Evolutionary conservation across 1,284 basidiomycete genomes (phyloP).

Genomic region (Bjerkandera adusta): DNA sequence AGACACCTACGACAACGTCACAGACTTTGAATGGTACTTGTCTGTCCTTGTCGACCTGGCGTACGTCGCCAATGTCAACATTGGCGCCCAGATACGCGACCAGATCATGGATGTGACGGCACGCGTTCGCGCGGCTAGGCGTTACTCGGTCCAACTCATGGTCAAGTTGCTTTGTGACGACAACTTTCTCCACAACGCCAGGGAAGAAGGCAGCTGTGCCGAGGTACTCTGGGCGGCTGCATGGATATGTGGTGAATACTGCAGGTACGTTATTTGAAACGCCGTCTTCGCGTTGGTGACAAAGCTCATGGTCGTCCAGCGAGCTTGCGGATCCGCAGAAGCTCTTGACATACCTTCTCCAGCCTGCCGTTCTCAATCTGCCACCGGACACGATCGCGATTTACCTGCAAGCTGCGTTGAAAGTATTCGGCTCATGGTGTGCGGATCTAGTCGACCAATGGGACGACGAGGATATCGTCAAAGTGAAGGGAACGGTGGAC

Average conservation of each 20-base stretch:
- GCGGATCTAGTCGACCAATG: conserved; percentile 73
- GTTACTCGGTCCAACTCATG: conserved; percentile 82
- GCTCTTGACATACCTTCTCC: conserved; percentile 66
- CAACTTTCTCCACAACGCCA: conserved; percentile 58
- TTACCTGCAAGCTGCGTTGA: conserved; percentile 82
- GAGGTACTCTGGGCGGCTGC: conserved; percentile 91
- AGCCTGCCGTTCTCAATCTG: conserved; percentile 51
- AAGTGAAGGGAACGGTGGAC: conserved; percentile 61
- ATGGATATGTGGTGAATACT: conserved; percentile 95
- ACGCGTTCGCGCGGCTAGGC: conserved; percentile 74
- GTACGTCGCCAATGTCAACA: conserved; percentile 76
- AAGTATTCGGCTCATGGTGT: conserved; percentile 87
- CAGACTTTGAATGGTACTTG: conserved; percentile 96
- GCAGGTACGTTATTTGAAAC: conserved; percentile 51
- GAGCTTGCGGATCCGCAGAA: conserved; percentile 72
- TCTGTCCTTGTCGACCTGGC: conserved; percentile 90
- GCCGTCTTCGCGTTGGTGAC: not conserved
- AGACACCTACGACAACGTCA: conserved; percentile 84
- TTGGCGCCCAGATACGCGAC: conserved; percentile 75
- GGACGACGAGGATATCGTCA: conserved; percentile 65
- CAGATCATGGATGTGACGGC: conserved; percentile 87
- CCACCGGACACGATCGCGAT: conserved; percentile 65
- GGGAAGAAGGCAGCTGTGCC: conserved; percentile 64
- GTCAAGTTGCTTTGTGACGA: conserved; percentile 79
- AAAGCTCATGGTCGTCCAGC: conserved; percentile 35